phyloP scores from a whole-genome alignment of 352 stramenopile species.

The Stramenopiles sp. region DNA sequence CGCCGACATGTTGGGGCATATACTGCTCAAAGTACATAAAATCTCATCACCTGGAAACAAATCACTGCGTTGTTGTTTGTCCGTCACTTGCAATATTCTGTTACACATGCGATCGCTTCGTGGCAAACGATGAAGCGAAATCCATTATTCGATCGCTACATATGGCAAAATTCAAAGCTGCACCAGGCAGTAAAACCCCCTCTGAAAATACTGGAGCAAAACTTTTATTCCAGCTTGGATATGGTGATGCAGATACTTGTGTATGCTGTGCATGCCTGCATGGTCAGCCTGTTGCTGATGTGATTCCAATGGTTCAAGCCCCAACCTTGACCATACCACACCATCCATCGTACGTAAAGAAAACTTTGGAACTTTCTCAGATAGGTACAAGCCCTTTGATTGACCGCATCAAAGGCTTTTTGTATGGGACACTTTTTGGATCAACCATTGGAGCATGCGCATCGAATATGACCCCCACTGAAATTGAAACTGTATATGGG shows the following conservation, averaged over 20 bases:
- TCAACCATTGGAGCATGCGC: neutral
- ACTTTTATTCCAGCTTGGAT: neutral
- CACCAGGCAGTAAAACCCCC: neutral
- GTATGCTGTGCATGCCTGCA: neutral
- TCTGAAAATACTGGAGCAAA: neutral
- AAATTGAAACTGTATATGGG: neutral
- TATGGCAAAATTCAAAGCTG: neutral
- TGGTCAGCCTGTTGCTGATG: neutral
- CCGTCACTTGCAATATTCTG: neutral
- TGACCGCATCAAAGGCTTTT: neutral
- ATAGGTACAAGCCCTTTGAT: neutral
- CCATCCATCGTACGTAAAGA: neutral
- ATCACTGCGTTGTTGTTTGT: neutral
- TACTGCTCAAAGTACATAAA: neutral
- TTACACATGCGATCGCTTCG: neutral
- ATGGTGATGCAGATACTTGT: neutral
- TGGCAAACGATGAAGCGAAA: neutral
- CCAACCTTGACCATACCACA: neutral
- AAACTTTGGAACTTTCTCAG: neutral
- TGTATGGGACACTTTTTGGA: neutral
- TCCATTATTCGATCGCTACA: neutral
- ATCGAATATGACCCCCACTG: neutral
- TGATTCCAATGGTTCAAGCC: neutral
- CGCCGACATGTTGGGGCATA: neutral
- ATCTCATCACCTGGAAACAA: neutral